These are phyloP conservation scores for Dioscorea dumetorum DNA, from an alignment of 106 monocot species.

Conservation along the genomic window DNA sequence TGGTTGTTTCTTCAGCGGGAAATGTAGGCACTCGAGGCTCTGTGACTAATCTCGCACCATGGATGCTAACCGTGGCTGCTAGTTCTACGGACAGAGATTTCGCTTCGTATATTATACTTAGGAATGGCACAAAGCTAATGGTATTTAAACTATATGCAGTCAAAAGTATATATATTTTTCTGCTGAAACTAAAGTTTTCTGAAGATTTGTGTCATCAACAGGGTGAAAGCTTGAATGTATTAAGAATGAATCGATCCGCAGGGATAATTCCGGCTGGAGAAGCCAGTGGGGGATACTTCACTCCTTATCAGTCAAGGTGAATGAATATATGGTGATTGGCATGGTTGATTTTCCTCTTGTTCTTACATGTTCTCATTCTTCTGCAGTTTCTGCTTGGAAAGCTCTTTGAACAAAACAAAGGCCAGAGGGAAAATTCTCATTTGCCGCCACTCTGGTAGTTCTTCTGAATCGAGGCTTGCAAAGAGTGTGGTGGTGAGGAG, in stretches of 20 bases:
- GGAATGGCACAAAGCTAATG: conserved; percentile 48
- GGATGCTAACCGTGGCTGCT: conserved; percentile 89
- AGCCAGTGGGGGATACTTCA: conserved; percentile 73
- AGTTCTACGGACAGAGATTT: conserved; percentile 87
- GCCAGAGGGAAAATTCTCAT: conserved; percentile 63
- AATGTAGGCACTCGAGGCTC: conserved; percentile 70
- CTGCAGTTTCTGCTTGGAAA: conserved; percentile 76
- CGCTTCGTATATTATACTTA: conserved; percentile 54
- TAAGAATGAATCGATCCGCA: conserved; percentile 48
- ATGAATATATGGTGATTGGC: neutral
- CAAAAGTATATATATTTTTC: neutral
- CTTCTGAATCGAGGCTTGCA: conserved; percentile 64
- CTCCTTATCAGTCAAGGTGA: conserved; percentile 91
- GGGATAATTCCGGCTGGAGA: conserved; percentile 67
- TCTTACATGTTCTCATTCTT: neutral
- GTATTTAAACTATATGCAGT: conserved; percentile 19
- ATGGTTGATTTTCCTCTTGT: neutral
- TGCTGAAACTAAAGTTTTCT: neutral
- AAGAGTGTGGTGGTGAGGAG: conserved; percentile 59
- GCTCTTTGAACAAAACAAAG: conserved; percentile 76
- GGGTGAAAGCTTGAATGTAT: conserved; percentile 81
- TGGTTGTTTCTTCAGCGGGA: conserved; percentile 80
- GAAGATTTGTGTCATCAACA: conserved; percentile 11
- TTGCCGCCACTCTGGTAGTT: conserved; percentile 54
- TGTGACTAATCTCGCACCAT: conserved; percentile 87